Evolutionary conservation across 352 stramenopile genomes (phyloP).

Genomic region (Pythium brachiatum): DNA sequence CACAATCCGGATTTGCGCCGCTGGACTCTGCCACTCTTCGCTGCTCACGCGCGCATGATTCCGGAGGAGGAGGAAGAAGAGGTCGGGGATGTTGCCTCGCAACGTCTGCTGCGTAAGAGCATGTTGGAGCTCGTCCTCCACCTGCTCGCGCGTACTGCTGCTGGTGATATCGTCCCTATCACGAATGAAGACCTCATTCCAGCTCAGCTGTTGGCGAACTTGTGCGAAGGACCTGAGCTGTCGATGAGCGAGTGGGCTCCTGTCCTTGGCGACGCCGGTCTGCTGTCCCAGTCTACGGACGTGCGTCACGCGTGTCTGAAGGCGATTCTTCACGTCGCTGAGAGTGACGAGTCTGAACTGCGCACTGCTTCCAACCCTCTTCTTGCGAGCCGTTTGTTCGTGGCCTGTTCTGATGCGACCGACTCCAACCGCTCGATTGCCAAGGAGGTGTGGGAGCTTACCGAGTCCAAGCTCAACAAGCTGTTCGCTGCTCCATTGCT

Average conservation of each 20-base stretch:
- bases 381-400: slow-evolving; percentile 61
- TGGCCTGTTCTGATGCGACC: slow-evolving; percentile 60
- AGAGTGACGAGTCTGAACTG: slow-evolving; percentile 50
- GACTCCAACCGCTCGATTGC: slow-evolving; percentile 58
- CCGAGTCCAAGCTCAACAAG: slow-evolving; percentile 42
- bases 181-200: slow-evolving; percentile 60
- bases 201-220: slow-evolving; percentile 47
- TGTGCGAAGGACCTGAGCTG: slow-evolving; percentile 57
- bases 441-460: slow-evolving; percentile 63
- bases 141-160: slow-evolving; percentile 57
- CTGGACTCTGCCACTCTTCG: slow-evolving; percentile 74
- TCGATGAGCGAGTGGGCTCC: slow-evolving; percentile 63
- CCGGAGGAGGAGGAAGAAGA: slow-evolving; percentile 86
- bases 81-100: slow-evolving; percentile 73
- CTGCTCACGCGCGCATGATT: slow-evolving; percentile 82
- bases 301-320: slow-evolving; percentile 58
- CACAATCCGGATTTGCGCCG: slow-evolving; percentile 51
- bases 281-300: slow-evolving; percentile 59
- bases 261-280: slow-evolving; percentile 61
- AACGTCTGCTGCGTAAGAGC: slow-evolving; percentile 66
- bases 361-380: slow-evolving; percentile 34
- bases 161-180: slow-evolving; percentile 51
- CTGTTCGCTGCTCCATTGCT: slow-evolving; percentile 66
- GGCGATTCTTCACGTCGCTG: slow-evolving; percentile 55
- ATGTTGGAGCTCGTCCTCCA: slow-evolving; percentile 75